phyloP scores from a whole-genome alignment of 1,284 basidiomycete genomes.

The Vanrija sp. region DNA sequence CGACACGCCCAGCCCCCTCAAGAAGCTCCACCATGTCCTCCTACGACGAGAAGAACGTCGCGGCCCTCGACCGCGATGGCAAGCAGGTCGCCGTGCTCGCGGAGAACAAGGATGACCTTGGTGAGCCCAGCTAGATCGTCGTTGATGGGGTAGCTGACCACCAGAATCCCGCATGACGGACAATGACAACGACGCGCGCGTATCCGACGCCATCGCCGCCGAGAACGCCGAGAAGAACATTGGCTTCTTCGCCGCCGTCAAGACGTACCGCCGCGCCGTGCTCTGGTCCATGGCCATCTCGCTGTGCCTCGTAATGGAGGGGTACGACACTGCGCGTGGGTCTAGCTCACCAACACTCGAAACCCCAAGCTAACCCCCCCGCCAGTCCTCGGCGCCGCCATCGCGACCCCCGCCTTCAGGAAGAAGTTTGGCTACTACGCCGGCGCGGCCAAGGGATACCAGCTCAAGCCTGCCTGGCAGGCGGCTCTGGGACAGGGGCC shows the following conservation, averaged over 20 bases:
- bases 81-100: neutral
- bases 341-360: neutral
- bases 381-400: neutral
- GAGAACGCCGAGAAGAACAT: neutral
- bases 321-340: neutral
- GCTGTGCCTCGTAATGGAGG: neutral
- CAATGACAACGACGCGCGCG: neutral
- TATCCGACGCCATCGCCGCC: neutral
- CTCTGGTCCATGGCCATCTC: neutral
- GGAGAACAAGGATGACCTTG: neutral
- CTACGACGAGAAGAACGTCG: too few species aligned
- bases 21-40: too few species aligned
- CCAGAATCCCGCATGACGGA: too few species aligned
- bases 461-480: constrained; percentile 16
- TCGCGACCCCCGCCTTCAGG: neutral
- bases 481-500: constrained; percentile 15
- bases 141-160: too few species aligned
- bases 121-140: neutral
- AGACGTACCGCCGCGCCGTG: neutral
- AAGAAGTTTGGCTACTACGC: neutral
- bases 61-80: too few species aligned
- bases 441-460: neutral
- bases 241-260: neutral
- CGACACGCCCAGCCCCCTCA: too few species aligned
- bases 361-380: neutral